phyloP scores from a whole-genome alignment of 345 rosid genomes.

The Melaleuca alternifolia region DNA sequence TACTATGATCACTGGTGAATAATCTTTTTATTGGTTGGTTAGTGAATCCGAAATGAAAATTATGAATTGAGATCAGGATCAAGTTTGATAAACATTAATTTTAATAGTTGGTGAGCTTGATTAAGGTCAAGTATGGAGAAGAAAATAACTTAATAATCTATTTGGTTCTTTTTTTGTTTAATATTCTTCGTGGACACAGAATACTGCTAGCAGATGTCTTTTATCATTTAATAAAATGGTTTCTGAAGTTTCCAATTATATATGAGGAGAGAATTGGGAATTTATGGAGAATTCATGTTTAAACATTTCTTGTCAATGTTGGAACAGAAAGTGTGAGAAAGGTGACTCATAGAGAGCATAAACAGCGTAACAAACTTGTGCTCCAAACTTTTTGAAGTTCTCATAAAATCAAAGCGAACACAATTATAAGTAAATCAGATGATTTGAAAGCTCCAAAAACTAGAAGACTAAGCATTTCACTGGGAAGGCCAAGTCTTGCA shows the following conservation, averaged over 20 bases:
- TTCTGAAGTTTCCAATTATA: neutral
- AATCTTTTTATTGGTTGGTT: neutral
- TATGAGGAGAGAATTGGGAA: neutral
- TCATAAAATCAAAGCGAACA: neutral
- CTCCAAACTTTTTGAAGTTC: neutral
- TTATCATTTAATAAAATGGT: neutral
- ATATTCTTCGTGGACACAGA: neutral
- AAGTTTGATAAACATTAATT: neutral
- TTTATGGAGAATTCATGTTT: neutral
- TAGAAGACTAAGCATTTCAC: neutral
- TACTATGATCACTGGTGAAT: neutral
- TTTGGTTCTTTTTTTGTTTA: neutral
- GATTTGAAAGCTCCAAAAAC: neutral
- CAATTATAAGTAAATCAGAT: neutral
- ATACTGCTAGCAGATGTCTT: neutral
- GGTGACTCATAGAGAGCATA: neutral
- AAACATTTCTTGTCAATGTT: neutral
- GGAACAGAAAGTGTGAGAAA: neutral
- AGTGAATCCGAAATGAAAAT: neutral
- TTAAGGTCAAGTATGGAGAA: neutral
- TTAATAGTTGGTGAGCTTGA: neutral
- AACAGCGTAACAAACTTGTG: neutral
- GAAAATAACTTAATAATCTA: neutral
- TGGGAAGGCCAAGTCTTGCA: neutral
- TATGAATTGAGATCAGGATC: neutral